Evolutionary conservation across 2,329 filamentous ascomycete genomes (phyloP).

Genomic region (Neonectria faginata): DNA sequence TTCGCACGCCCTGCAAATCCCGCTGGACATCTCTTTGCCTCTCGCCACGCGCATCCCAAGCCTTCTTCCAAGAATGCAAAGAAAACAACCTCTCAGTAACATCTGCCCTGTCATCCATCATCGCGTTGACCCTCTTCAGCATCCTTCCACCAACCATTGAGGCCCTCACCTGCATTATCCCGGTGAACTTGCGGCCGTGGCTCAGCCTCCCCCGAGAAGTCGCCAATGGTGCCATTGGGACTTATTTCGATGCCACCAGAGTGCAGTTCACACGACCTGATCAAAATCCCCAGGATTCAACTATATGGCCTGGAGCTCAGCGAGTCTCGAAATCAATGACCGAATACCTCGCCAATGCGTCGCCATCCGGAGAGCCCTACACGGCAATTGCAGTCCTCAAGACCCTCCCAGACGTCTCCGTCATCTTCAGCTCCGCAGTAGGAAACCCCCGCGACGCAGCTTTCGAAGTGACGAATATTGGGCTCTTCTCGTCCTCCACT

Average conservation of each 20-base stretch:
- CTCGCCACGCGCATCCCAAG: conserved; percentile 11
- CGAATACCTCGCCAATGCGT: conserved; percentile 25
- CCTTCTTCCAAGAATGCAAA: conserved; percentile 31
- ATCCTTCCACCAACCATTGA: conserved; percentile 27
- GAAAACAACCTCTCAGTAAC: conserved; percentile 23
- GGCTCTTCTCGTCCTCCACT: conserved; percentile 46
- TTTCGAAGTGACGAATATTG: conserved; percentile 61
- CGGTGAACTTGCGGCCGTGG: conserved; percentile 34
- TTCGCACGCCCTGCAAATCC: conserved; percentile 37
- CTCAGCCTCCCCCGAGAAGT: conserved; percentile 20
- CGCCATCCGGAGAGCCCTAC: conserved; percentile 35
- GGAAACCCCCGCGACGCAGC: conserved; percentile 52
- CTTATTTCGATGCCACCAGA: conserved; percentile 30
- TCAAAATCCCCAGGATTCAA: background rate
- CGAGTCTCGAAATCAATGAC: conserved; percentile 2
- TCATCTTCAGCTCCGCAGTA: conserved; percentile 51
- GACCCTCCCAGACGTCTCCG: conserved; percentile 54
- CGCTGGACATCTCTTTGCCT: conserved; percentile 30
- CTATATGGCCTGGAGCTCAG: conserved; percentile 16
- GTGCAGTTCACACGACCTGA: conserved; percentile 17
- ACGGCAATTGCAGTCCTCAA: conserved; percentile 50
- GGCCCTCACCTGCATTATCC: conserved; percentile 33
- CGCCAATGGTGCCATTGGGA: conserved; percentile 26
- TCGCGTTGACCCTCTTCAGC: conserved; percentile 25
- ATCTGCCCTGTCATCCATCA: conserved; percentile 26